These are phyloP conservation scores for Saccharum spontaneum DNA, from an alignment of 176 grass and related monocot species.

Conservation along the genomic window DNA sequence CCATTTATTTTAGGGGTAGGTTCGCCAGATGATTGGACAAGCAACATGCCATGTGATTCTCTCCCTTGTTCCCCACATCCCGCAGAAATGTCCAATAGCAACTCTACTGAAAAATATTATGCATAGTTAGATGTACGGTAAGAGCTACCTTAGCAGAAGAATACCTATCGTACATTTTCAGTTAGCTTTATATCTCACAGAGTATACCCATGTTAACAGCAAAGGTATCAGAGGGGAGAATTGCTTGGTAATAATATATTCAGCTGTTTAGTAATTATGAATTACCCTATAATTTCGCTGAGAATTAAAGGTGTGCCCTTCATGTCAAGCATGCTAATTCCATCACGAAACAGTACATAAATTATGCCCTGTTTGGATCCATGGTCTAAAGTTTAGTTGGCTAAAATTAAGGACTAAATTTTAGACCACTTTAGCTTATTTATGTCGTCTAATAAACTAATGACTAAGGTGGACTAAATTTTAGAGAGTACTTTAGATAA, in stretches of 20 bases:
- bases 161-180: slow-evolving; percentile 9
- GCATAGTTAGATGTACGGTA: slow-evolving; percentile 24
- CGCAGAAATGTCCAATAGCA: slow-evolving; percentile 38
- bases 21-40: slow-evolving; percentile 66
- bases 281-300: not conserved
- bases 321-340: slow-evolving; percentile 5
- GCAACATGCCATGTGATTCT: slow-evolving; percentile 57
- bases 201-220: slow-evolving; percentile 36
- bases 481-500: too few relatives aligned
- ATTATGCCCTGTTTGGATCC: not conserved
- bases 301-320: slow-evolving; percentile 15
- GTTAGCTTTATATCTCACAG: slow-evolving; percentile 25
- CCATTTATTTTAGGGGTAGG: slow-evolving; percentile 51
- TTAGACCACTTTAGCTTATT: too few relatives aligned
- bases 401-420: too few relatives aligned
- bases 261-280: slow-evolving; percentile 16
- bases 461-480: too few relatives aligned
- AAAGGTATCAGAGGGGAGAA: slow-evolving; percentile 40
- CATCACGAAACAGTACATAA: not conserved
- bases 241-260: slow-evolving; percentile 12
- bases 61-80: slow-evolving; percentile 29
- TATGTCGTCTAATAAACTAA: too few relatives aligned
- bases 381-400: too few relatives aligned
- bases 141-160: slow-evolving; percentile 40
- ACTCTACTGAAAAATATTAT: slow-evolving; percentile 33